Conservation (phyloP, 257 asterid species). For the Gentiana straminea region DNA sequence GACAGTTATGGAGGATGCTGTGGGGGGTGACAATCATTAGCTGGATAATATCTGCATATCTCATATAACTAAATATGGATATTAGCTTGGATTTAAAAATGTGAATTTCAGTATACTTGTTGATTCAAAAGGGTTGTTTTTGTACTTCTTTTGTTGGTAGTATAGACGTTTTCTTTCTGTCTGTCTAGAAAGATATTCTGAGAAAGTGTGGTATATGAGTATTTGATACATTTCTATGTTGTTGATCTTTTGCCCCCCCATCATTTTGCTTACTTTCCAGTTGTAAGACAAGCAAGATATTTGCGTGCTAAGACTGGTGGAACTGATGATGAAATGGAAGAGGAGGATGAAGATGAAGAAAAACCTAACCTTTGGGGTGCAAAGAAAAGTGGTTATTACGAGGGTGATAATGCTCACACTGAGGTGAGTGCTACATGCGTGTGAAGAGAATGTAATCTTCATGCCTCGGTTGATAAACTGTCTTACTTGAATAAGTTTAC, state of each 20-base stretch:
- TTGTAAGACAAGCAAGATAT: constrained; percentile 55
- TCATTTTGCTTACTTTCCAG: constrained; percentile 25
- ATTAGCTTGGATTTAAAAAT: not conserved
- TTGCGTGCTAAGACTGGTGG: constrained; percentile 57
- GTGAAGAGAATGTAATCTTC: not conserved
- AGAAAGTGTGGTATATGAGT: too few species aligned
- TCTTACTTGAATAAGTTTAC: not conserved
- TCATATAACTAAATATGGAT: too few species aligned
- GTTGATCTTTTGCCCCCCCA: too few species aligned
- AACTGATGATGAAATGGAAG: constrained; percentile 57
- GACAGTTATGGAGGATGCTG: too few species aligned
- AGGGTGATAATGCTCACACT: constrained; percentile 32
- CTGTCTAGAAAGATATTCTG: too few species aligned
- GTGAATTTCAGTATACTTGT: not conserved
- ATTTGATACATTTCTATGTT: too few species aligned
- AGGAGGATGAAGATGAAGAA: constrained; percentile 15
- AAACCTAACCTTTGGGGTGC: constrained; percentile 40
- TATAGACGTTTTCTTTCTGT: too few species aligned
- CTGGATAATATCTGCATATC: too few species aligned
- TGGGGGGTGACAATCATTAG: too few species aligned
- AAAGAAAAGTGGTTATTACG: constrained; percentile 25
- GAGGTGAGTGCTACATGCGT: constrained; percentile 30
- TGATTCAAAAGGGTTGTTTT: too few species aligned
- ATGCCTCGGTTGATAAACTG: too few species aligned
- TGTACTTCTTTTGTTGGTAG: too few species aligned